Evolutionary conservation across 1,139 yeast species (phyloP).

Genomic region (Kodamaea anthophila): DNA sequence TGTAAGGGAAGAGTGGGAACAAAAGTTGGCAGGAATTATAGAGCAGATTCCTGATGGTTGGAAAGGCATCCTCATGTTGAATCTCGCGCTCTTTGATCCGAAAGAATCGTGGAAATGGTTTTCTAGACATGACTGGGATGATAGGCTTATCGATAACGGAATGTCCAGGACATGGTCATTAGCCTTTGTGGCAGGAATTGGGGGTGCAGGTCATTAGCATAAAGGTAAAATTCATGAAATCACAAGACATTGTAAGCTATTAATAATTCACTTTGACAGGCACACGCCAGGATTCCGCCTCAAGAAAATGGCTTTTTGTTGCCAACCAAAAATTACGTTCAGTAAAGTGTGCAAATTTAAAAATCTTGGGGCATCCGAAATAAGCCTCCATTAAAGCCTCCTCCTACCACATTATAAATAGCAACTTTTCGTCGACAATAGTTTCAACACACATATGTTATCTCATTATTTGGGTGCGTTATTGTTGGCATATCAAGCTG

Average conservation of each 20-base stretch:
- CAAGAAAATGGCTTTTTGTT: too few species aligned
- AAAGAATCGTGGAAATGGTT: slow-evolving; percentile 34
- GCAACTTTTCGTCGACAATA: too few species aligned
- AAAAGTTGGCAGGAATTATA: slow-evolving; percentile 25
- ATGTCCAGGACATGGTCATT: slow-evolving; percentile 44
- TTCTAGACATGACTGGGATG: slow-evolving; percentile 33
- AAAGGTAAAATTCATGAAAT: too few species aligned
- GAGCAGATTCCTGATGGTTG: slow-evolving; percentile 40
- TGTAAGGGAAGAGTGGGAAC: slow-evolving; percentile 42
- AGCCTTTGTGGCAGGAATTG: slow-evolving; percentile 37
- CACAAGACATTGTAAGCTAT: too few species aligned
- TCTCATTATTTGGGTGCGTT: neutral
- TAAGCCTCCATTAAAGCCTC: too few species aligned
- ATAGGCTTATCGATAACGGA: slow-evolving; percentile 34
- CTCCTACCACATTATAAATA: too few species aligned
- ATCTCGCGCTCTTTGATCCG: slow-evolving; percentile 34
- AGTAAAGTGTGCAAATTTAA: too few species aligned
- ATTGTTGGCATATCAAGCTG: slow-evolving; percentile 15
- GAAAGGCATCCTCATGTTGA: slow-evolving; percentile 39
- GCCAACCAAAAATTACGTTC: too few species aligned
- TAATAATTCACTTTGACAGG: too few species aligned
- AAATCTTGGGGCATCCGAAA: too few species aligned
- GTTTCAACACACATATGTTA: too few species aligned
- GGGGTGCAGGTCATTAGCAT: slow-evolving; percentile 17
- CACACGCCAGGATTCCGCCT: too few species aligned